These are phyloP conservation scores for Rhizopogon parksii DNA, from an alignment of 1,284 basidiomycete genomes.

Conservation along the genomic window DNA sequence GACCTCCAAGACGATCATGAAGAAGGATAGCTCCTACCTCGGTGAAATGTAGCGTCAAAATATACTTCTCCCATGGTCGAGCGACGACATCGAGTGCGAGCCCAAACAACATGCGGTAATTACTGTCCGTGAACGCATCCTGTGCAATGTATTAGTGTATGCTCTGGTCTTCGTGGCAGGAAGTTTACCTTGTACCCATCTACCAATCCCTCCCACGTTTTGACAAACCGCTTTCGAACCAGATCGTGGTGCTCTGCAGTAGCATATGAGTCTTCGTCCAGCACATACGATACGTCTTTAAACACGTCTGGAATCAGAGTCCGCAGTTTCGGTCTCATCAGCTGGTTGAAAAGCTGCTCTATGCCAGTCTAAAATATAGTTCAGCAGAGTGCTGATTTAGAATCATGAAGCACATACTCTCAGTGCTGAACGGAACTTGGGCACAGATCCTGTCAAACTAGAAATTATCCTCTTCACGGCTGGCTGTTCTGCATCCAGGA, in stretches of 20 bases:
- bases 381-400: constrained; percentile 3
- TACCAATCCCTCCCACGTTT: constrained; percentile 77
- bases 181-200: constrained; percentile 73
- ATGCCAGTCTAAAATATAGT: constrained; percentile 58
- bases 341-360: constrained; percentile 91
- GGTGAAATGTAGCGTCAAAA: constrained; percentile 77
- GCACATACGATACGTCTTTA: constrained; percentile 79
- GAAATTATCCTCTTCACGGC: constrained; percentile 41
- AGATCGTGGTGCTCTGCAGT: constrained; percentile 80
- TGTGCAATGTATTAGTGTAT: constrained; percentile 23
- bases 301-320: constrained; percentile 83
- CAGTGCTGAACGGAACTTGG: constrained; percentile 63
- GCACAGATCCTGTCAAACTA: constrained; percentile 46
- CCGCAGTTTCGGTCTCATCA: constrained; percentile 80
- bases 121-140: constrained; percentile 82
- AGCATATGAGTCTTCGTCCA: constrained; percentile 85
- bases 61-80: constrained; percentile 89
- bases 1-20: not conserved
- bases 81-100: constrained; percentile 83
- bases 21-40: constrained; percentile 53
- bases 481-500: constrained; percentile 53
- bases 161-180: not conserved
- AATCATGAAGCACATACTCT: constrained; percentile 42
- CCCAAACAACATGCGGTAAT: constrained; percentile 81
- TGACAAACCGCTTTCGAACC: constrained; percentile 83